Evolutionary conservation across 257 asterid species (phyloP).

Genomic region (Solanum clarkiae): DNA sequence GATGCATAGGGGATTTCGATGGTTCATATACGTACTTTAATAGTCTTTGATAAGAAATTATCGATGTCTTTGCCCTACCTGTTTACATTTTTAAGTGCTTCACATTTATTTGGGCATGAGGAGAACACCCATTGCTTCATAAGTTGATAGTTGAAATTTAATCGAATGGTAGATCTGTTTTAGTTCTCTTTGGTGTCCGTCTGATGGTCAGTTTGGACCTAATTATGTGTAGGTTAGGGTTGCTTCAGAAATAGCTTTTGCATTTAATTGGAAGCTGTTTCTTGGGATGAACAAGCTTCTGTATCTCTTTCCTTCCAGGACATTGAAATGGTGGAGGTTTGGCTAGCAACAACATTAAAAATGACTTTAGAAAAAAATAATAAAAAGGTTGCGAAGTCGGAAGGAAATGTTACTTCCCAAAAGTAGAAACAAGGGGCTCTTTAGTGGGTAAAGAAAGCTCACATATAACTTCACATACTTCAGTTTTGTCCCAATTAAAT

Average conservation of each 20-base stretch:
- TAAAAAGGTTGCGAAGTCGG: neutral
- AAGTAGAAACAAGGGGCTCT: neutral
- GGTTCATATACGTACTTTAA: neutral
- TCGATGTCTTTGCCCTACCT: neutral
- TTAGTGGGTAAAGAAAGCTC: neutral
- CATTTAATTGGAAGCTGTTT: neutral
- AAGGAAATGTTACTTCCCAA: neutral
- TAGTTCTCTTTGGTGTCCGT: neutral
- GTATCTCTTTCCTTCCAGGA: neutral
- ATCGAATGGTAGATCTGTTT: neutral
- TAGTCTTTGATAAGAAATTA: neutral
- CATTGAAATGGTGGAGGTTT: neutral
- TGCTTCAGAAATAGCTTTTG: neutral
- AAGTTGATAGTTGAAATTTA: neutral
- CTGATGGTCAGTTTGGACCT: neutral
- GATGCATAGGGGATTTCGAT: neutral
- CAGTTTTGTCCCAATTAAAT: neutral
- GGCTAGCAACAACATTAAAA: neutral
- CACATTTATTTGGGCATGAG: neutral
- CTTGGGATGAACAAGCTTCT: neutral
- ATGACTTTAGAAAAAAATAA: neutral
- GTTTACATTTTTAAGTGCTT: neutral
- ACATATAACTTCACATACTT: neutral
- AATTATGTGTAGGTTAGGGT: neutral
- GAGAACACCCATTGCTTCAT: neutral